These are phyloP conservation scores for Cladobotryum protrusum DNA, from an alignment of 2,329 filamentous ascomycete genomes.

Conservation along the genomic window DNA sequence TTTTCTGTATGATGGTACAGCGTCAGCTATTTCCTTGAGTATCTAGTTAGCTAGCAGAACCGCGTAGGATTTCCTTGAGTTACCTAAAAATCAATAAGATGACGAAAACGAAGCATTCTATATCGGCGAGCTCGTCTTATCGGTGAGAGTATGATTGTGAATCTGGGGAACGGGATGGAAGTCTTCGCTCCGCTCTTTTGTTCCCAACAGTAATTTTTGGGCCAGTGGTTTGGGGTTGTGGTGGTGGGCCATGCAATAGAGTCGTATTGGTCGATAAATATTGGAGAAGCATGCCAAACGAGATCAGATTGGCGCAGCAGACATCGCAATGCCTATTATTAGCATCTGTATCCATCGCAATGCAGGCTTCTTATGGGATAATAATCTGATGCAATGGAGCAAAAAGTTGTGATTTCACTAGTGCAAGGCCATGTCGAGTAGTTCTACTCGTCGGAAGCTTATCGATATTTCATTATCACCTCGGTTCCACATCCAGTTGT, in stretches of 20 bases:
- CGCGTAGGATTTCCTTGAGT: conserved; percentile 5
- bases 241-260: conserved; percentile 14
- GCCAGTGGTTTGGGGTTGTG: too few relatives aligned
- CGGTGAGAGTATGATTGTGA: too few relatives aligned
- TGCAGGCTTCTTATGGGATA: not conserved
- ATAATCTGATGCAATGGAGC: not conserved
- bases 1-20: not conserved
- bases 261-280: conserved; percentile 25
- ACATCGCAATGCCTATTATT: conserved; percentile 20
- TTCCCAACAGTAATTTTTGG: too few relatives aligned
- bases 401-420: too few relatives aligned
- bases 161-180: too few relatives aligned
- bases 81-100: not conserved
- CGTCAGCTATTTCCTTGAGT: not conserved
- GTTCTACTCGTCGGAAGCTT: too few relatives aligned
- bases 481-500: not conserved
- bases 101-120: too few relatives aligned
- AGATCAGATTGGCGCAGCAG: conserved; percentile 29
- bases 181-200: too few relatives aligned
- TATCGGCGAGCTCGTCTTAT: too few relatives aligned
- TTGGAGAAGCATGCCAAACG: conserved; percentile 32
- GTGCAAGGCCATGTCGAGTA: too few relatives aligned
- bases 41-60: not conserved
- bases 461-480: not conserved
- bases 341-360: conserved; percentile 2